Conservation (phyloP, 2,329 filamentous ascomycete species). For the Penicillium sp. region DNA sequence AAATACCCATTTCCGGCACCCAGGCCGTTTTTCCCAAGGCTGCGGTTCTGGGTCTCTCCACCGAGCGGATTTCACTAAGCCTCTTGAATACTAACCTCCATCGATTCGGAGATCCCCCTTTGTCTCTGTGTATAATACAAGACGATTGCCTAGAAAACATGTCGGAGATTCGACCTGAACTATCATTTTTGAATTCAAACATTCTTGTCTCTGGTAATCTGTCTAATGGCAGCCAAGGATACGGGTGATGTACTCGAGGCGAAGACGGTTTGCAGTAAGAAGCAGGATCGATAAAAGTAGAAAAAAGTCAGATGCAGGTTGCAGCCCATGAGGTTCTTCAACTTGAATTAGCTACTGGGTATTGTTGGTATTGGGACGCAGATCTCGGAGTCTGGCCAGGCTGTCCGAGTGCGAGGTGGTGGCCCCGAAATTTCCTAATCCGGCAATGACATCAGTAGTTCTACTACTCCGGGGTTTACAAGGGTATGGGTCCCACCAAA, state of each 20-base stretch:
- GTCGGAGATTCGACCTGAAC: no score
- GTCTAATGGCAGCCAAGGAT: neutral
- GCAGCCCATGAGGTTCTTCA: neutral
- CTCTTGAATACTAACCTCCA: neutral
- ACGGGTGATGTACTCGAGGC: neutral
- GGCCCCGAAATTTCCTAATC: neutral
- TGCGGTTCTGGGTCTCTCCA: neutral
- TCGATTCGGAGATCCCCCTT: no score
- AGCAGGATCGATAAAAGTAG: neutral
- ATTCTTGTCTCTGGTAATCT: neutral
- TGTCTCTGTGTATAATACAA: neutral
- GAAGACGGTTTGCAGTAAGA: neutral
- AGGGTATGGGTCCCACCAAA: neutral
- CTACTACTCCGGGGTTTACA: neutral
- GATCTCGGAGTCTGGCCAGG: neutral
- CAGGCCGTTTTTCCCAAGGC: neutral
- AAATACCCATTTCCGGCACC: neutral
- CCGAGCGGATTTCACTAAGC: neutral
- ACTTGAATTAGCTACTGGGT: neutral
- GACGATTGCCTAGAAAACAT: neutral
- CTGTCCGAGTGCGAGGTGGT: neutral
- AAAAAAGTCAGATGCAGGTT: neutral
- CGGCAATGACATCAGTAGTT: neutral
- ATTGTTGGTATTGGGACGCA: neutral
- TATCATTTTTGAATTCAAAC: neutral